Conservation (phyloP, 2,329 filamentous ascomycete species). For the Drechslerella dactyloides region DNA sequence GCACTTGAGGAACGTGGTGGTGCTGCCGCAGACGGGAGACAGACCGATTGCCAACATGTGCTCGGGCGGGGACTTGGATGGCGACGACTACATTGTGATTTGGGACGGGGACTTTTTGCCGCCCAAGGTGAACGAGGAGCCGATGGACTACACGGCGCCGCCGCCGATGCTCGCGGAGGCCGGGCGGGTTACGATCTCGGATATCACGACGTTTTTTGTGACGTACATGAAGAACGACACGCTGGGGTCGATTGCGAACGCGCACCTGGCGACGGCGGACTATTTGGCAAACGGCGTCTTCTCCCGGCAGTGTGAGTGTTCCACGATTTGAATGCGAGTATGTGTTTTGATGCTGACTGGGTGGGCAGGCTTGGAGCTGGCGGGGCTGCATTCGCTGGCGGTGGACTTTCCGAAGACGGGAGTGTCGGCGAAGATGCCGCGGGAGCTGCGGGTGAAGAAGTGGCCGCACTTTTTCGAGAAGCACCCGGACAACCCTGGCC, state of each 20-base stretch:
- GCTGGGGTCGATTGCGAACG: conserved; percentile 77
- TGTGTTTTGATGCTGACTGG: conserved; percentile 22
- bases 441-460: conserved; percentile 54
- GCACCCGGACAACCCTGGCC: conserved; percentile 69
- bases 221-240: conserved; percentile 90
- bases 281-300: conserved; percentile 68
- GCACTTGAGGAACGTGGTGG: conserved; percentile 83
- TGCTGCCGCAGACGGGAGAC: conserved; percentile 83
- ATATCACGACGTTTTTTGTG: conserved; percentile 85
- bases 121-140: conserved; percentile 70
- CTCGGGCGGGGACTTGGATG: conserved; percentile 92
- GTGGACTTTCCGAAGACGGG: conserved; percentile 96
- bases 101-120: conserved; percentile 83
- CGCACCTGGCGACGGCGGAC: conserved; percentile 82
- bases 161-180: conserved; percentile 62
- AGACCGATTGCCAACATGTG: conserved; percentile 90
- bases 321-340: not conserved
- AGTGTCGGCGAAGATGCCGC: conserved; percentile 71
- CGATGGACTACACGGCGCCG: conserved; percentile 76
- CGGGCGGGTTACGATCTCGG: conserved; percentile 71
- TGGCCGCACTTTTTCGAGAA: conserved; percentile 68
- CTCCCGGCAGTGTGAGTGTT: conserved; percentile 69
- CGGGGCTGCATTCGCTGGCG: conserved; percentile 82
- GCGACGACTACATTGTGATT: conserved; percentile 92
- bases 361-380: conserved; percentile 69